A percentile compares a stretch with the other conserved stretches of the same genome.
These are phyloP conservation scores for Apiospora saccharicola DNA, from an alignment of 2,329 filamentous ascomycete genomes.

Conservation along the genomic window DNA sequence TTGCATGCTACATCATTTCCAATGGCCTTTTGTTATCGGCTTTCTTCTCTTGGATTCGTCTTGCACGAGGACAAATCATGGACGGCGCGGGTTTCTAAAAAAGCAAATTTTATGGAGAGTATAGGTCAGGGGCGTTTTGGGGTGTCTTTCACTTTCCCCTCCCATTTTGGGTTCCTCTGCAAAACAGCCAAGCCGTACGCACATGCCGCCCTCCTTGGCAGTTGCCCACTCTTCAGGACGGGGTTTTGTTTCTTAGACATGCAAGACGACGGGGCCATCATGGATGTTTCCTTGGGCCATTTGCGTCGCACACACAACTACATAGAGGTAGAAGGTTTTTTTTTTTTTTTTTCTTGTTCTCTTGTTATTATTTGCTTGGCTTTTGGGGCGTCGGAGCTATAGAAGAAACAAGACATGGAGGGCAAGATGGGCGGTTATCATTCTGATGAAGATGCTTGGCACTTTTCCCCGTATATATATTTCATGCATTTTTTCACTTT, in stretches of 20 bases:
- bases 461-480: slow-evolving; percentile 9
- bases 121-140: slow-evolving; percentile 9
- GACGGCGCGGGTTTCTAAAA: slow-evolving; percentile 16
- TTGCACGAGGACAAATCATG: slow-evolving; percentile 14
- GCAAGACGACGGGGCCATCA: not conserved
- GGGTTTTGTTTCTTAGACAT: slow-evolving; percentile 11
- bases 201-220: slow-evolving; percentile 10
- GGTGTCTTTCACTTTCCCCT: slow-evolving; percentile 6
- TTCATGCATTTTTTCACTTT: not conserved
- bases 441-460: slow-evolving; percentile 13
- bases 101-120: slow-evolving; percentile 13
- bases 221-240: not conserved
- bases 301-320: slow-evolving; percentile 7
- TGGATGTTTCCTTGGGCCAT: not conserved
- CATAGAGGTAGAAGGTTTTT: slow-evolving; percentile 11
- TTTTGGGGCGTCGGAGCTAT: slow-evolving; percentile 14
- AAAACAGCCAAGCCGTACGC: not conserved
- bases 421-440: slow-evolving; percentile 10
- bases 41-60: slow-evolving; percentile 17
- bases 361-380: not conserved
- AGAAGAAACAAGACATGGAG: slow-evolving; percentile 13
- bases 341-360: not conserved
- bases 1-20: slow-evolving; percentile 18
- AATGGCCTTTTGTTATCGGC: slow-evolving; percentile 6
- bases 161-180: not conserved